Percentiles rank a stretch among this genome's conserved stretches.
phyloP scores from a whole-genome alignment of 495 filamentous ascomycete genomes.

The Penicillium maclennaniae region DNA sequence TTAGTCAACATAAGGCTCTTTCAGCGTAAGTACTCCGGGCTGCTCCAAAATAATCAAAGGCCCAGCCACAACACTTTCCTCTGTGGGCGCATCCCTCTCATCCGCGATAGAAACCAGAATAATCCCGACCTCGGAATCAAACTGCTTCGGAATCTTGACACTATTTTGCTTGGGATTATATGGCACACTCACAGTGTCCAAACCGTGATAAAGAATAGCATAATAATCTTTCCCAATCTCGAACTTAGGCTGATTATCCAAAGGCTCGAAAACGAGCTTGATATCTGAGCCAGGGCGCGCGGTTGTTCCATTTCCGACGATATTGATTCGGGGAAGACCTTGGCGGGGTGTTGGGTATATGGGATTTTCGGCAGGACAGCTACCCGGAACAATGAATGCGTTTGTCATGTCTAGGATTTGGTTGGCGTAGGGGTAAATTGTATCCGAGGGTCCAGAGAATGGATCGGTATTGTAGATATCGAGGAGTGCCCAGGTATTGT shows the following conservation, averaged over 20 bases:
- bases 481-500: conserved; percentile 49
- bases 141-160: conserved; percentile 40
- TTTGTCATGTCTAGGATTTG: conserved; percentile 51
- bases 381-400: conserved; percentile 43
- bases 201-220: conserved; percentile 50
- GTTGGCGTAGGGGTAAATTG: conserved; percentile 51
- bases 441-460: conserved; percentile 49
- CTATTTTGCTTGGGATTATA: conserved; percentile 35
- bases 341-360: conserved; percentile 45
- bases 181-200: conserved; percentile 42
- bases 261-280: not conserved
- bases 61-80: conserved; percentile 40
- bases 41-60: conserved; percentile 41
- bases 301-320: too few relatives aligned
- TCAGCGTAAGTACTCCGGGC: conserved; percentile 20
- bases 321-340: conserved; percentile 24
- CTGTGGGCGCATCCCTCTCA: conserved; percentile 41
- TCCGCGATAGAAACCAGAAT: conserved; percentile 46
- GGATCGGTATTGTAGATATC: conserved; percentile 48
- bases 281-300: too few relatives aligned
- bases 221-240: conserved; percentile 36
- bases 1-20: not conserved
- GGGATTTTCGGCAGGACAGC: conserved; percentile 48
- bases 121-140: conserved; percentile 44
- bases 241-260: conserved; percentile 39